Base-by-base conservation (phyloP, 345 rosid genomes). In the Clarkia xantiana region DNA sequence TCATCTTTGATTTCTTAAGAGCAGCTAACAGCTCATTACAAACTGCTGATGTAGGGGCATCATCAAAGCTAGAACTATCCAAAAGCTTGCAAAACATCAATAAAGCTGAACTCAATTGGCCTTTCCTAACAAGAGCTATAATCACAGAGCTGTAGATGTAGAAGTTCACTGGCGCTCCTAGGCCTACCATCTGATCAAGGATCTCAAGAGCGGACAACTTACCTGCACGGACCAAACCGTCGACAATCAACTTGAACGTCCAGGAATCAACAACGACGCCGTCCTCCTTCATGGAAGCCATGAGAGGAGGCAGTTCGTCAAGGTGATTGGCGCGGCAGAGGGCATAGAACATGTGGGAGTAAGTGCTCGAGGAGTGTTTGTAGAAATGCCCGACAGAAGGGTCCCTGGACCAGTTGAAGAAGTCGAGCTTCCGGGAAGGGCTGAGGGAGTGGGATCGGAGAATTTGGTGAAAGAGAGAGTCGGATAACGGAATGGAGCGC, bases 141-240 rank as follows among this genome's bases (percentile, higher is more conserved):
- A 91, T 65, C 48, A 91, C 75, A 18, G 84, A 65, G 52, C 78
- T 84, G 54, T 91, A 83, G 43, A 81, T 53, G 14, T 56, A 61
- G 39, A 72, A 64, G 58, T 67, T 68, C 53, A 73, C 57, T 57
- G 60, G 55, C 52, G 62, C 67, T 41, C 84, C 83, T 40, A 59
- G 63, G 58, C 67, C 84, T 58, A 83, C 94, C 83, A 91, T 79
- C 62, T 66, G 65, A 73, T 77, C 86, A 61, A 91, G 78, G 59
- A 86, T 69, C 55, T 71, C 80, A 10, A 81, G 58, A 11, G 94
- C 93, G 9, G 59, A 89, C 2, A 78, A 77, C 61, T 79, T 79
- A 55, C 89, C 85, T 0, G 71, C 60, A 17, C 71, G 61, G 55
- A 84, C 73, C 55, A 70, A 61, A 0, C 74, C 65, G 53, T 80